Conservation (phyloP, 371 early-diverging fungal species). For the Circinella umbellata region DNA sequence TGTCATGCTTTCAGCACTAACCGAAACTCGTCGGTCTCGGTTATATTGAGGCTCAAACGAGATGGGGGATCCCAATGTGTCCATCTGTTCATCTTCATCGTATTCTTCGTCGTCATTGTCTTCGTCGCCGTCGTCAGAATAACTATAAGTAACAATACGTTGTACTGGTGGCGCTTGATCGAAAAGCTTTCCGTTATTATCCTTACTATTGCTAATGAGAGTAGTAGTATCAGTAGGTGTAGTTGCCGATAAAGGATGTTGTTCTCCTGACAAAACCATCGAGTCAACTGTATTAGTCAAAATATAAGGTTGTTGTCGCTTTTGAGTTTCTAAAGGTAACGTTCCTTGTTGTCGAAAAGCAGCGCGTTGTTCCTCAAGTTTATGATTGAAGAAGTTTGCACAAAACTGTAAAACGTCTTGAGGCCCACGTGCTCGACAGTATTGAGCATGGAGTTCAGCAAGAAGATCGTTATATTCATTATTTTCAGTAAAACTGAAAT, state of each 20-base stretch:
- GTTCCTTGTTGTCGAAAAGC: constrained; percentile 1
- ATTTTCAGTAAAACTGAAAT: constrained; percentile 9
- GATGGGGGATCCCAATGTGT: constrained; percentile 7
- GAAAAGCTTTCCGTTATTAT: not conserved
- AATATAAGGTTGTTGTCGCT: not conserved
- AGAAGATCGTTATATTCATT: constrained; percentile 41
- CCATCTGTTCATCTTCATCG: constrained; percentile 16
- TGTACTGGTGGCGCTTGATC: not conserved
- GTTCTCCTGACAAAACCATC: not conserved
- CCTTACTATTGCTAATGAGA: not conserved
- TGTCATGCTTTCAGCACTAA: constrained; percentile 96
- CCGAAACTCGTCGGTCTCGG: constrained; percentile 80
- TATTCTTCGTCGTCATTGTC: constrained; percentile 26
- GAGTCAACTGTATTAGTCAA: not conserved
- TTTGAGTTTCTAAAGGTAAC: not conserved
- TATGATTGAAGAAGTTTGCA: constrained; percentile 76
- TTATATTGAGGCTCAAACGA: constrained; percentile 9
- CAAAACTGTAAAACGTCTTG: constrained; percentile 84
- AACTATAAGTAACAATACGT: constrained; percentile 2
- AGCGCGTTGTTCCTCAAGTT: constrained; percentile 63
- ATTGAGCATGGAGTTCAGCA: constrained; percentile 36
- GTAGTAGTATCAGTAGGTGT: not conserved
- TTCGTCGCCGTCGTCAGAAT: constrained; percentile 19
- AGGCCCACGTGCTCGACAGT: constrained; percentile 31
- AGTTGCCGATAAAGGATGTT: constrained; percentile 1